Evolutionary conservation across 345 rosid species (phyloP), one percentile per base, ranked within the genome.

Genomic region (Gossypium herbaceum): DNA sequence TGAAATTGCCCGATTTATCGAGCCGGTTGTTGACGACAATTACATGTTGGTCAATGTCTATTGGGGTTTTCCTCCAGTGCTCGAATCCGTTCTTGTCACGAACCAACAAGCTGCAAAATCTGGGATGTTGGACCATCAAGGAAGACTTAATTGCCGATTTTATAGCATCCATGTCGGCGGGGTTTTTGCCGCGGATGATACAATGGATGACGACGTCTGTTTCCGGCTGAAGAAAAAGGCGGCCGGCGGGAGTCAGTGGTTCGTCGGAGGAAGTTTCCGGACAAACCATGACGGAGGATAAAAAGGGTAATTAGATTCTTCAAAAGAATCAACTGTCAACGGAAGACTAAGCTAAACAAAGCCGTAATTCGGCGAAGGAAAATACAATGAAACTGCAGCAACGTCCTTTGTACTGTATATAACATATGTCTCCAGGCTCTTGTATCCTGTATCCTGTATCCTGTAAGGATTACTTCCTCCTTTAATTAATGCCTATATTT

Each of bases 191-290:
- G 5, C 90, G 88, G 43, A 85, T 10, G 20, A 72, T 80, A 29
- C 87, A 80, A 84, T 90, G 85, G 88, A 88, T 85, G 43, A 90
- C 71, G 1, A 84, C 75, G 84, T 77, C 54, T 79, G 81, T 51
- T 9, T 79, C 80, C 4, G 88, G 85, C 77, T 65, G 86, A 71
- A 90, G 81, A 75, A 90, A 85, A 17, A 88, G 73, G n/a, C 94
- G 77, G 22, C 92, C 92, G 3, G 80, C 81, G 1, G 89, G 94
- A 12, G 90, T 83, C 44, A 88, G 44, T 2, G 91, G 90, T 78
- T 90, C 88, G 71, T 77, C 84, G 55, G 66, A 34, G 47, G 7
- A 7, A 20, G 2, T 51, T 11, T 34, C 80, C 66, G 44, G 54
- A 12, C 74, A 55, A 34, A 39, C 78, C 84, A 80, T 78, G 8